These are phyloP conservation scores for Rubia tinctorum DNA, from an alignment of 305 asterid species.

Conservation along the genomic window DNA sequence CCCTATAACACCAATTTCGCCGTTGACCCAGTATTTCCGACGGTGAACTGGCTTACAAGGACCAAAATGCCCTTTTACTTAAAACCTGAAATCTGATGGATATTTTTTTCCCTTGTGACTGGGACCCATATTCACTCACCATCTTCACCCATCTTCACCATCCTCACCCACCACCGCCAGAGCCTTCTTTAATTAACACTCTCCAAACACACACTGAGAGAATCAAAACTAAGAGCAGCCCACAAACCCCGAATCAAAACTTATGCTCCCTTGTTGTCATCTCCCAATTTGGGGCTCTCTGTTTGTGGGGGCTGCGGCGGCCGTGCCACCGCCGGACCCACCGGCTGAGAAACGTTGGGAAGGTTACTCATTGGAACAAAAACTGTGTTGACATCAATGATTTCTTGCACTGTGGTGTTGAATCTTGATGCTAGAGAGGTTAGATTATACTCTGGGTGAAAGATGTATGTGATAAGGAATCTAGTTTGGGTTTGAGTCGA, in stretches of 20 bases:
- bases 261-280: conserved; percentile 42
- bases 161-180: background rate
- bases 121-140: no score
- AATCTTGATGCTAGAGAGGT: conserved; percentile 47
- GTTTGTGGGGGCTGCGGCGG: background rate
- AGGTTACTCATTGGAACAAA: conserved; percentile 68
- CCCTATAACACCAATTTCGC: no score
- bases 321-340: conserved; percentile 9
- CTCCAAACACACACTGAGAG: conserved; percentile 38
- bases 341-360: conserved; percentile 59
- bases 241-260: conserved; percentile 60
- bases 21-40: no score
- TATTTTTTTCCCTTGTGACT: no score
- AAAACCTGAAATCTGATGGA: no score
- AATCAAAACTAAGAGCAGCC: conserved; percentile 32
- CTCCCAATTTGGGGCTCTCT: background rate
- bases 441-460: conserved; percentile 56
- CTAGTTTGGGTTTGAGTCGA: conserved; percentile 33
- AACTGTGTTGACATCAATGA: conserved; percentile 45
- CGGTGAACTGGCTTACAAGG: no score
- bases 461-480: conserved; percentile 61
- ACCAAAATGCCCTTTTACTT: no score
- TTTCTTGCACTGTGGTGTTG: conserved; percentile 39
- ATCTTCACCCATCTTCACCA: no score
- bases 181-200: conserved; percentile 31